Base-by-base conservation (phyloP, 805 yeast genomes). In the Kuraishia hungarica region DNA sequence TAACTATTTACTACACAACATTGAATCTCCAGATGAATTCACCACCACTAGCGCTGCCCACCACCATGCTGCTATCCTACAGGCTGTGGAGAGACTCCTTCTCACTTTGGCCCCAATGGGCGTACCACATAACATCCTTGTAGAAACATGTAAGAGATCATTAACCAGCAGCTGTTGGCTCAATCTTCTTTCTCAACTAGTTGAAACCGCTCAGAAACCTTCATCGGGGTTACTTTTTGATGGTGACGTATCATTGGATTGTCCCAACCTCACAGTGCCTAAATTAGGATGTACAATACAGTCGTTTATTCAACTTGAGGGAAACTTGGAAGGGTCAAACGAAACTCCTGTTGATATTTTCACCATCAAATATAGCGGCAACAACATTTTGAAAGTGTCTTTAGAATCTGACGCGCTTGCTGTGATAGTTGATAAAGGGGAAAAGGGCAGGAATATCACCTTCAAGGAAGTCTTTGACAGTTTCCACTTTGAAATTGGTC, bases 401-500 rank as follows among this genome's bases (percentile, higher is more conserved):
- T 13, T 35, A 15, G 43, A 35, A 17, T 35, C n/a, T 35, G 43
- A 35, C 17, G 11, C 43, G 3, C 43, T 35, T 2, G 13, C 20
- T 11, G 24, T 48, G 2, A 48, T 8, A 23, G 2, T 19, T 21
- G 10, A 20, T 2, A 24, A 21, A 10, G 20, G 29, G 10, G 51
- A n/a, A n/a, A n/a, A n/a, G n/a, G n/a, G n/a, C n/a, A n/a, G 51
- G 19, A 48, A 20, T 13, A 21, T 22, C 48, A 52, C 29, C n/a
- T n/a, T n/a, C 58, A 54, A 1, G 48, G 47, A 2, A 19, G 51
- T 51, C 8, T 69, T 70, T 54, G 66, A 67, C n/a, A 60, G 64
- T 17, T 67, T 64, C 56, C 56, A 55, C 17, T 59, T 70, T 48
- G 69, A 70, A 49, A 46, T 57, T 0, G 59, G 56, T 10, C 58